Percentiles rank a stretch among this genome's conserved stretches.
These are phyloP conservation scores for Seiridium cupressi DNA, from an alignment of 2,329 filamentous ascomycete species.

Conservation along the genomic window DNA sequence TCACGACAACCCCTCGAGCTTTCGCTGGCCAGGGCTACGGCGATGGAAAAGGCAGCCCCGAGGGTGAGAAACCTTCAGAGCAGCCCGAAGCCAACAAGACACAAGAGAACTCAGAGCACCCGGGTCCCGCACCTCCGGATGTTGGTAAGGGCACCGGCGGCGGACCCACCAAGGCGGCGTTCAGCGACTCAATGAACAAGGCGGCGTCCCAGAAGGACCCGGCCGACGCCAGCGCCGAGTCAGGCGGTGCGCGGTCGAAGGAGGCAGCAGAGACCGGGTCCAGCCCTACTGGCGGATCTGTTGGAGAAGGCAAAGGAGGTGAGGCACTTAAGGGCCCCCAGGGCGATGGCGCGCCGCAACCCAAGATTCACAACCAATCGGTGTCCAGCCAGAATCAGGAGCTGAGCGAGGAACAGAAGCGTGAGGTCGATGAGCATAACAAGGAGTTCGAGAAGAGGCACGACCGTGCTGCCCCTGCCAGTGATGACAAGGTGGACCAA, in stretches of 20 bases:
- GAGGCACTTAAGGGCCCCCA: conserved; percentile 30
- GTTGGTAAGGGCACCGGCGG: conserved; percentile 36
- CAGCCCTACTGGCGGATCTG: conserved; percentile 25
- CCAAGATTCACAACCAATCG: conserved; percentile 51
- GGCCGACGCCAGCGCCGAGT: conserved; percentile 32
- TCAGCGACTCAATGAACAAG: conserved; percentile 21
- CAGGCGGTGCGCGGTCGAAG: conserved; percentile 36
- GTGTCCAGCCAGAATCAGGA: conserved; percentile 33
- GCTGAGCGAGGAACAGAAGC: conserved; percentile 49
- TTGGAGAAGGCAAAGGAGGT: conserved; percentile 25
- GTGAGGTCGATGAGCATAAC: conserved; percentile 59
- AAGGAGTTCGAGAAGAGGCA: conserved; percentile 54
- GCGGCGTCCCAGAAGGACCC: conserved; percentile 19
- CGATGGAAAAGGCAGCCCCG: conserved; percentile 36
- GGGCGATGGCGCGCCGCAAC: conserved; percentile 35
- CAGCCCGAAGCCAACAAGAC: conserved; percentile 29
- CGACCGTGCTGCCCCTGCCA: conserved; percentile 40
- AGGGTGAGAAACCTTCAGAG: conserved; percentile 31
- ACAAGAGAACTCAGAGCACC: conserved; percentile 38
- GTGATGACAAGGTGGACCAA: conserved; percentile 51
- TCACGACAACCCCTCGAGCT: conserved; percentile 17
- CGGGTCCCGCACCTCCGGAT: conserved; percentile 37
- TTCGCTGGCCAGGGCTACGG: conserved; percentile 33
- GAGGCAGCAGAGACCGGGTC: conserved; percentile 35
- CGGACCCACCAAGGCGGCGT: conserved; percentile 30